Evolutionary conservation across 805 yeast genomes (phyloP), one percentile per base, ranked within the genome.

Genomic region (Blastobotrys robertii): DNA sequence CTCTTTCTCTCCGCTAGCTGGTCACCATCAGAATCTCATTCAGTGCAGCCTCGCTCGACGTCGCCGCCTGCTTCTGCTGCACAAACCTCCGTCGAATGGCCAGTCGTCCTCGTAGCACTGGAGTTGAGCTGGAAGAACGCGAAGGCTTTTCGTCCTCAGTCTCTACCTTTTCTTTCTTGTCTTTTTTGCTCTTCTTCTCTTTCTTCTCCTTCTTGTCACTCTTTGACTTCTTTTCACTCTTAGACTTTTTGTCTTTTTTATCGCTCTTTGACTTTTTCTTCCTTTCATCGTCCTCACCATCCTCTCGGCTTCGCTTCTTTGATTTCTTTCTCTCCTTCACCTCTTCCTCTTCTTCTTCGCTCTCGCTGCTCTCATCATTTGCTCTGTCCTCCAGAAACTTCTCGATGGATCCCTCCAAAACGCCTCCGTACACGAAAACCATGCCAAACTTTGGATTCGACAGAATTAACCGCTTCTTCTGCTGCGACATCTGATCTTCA

Each of bases 21-120:
- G 38, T 68, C 38, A 87, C 76, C 97, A 90, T 90, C 58, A 90
- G 84, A 45, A 90, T 90, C 63, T 90, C 97, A 53, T 84, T 86
- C 48, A 90, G 70, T 10, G 95, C 87, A 60, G 85, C 79, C 2
- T 82, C 73, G 59, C 90, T 97, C 79, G 82, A 76, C 0, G 88
- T 86, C 1, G 97, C 90, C 8, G 94, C 92, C 54, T 92, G 74
- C 60, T 90, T 90, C 60, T 87, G 95, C 51, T 73, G 81, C 43
- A 90, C 88, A 81, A 86, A 88, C 60, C 76, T 81, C 15, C 94
- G 79, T 60, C 97, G 75, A 3, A 83, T 83, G 1, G 94, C 79
- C 39, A 77, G 59, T 55, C 83, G 70, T n/a, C 81, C 72, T 9
- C 73, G 52, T 1, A 73, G 64, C 1, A 64, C 66, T 5, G 69